Base-by-base conservation (phyloP, 139 green algal species). In the Chara braunii region DNA sequence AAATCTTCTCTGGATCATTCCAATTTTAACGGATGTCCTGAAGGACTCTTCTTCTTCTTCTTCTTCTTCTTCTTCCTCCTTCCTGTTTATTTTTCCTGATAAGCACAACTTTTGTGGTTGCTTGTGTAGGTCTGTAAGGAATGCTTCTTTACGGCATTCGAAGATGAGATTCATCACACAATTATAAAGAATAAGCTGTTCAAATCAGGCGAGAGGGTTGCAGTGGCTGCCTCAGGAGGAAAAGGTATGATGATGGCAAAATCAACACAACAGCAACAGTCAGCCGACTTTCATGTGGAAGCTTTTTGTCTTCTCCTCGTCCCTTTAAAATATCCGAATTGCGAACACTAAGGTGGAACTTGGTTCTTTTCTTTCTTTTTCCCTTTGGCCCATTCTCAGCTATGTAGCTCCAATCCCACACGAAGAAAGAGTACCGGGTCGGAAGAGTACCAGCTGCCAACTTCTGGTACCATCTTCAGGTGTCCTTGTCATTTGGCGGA, bases 111-210 rank as follows among this genome's bases (percentile, higher is more conserved):
- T n/a, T n/a, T n/a, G n/a, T n/a, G n/a, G n/a, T n/a, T n/a, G n/a
- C n/a, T n/a, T n/a, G 11, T n/a, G 18, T 76, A 92, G 85, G 67
- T 97, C 0, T 98, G 92, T 75, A 82, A 79, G 23, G 75, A 85
- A 3, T 98, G 92, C 80, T 98, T 98, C 66, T 96, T 85, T 58
- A 2, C 32, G 2, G 80, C 78, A 0, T 86, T 97, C 31, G 91
- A 97, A 55, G 76, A 86, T 2, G 90, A 97, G 70, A 79, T 98
- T 22, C 93, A 98, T 45, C n/a, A 85, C 24, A 95, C 89, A 3
- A 96, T 98, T 35, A 48, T 81, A 6, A 34, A 32, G 4, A 82
- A 83, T 40, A 54, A 57, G 0, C 79, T 98, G 28, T 97, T 98
- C 73, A 75, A 66, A 6, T 42, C 52, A 0, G 94, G 92, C 1